Base-by-base conservation (phyloP, 495 filamentous ascomycete species). In the Tuber aestivum region DNA sequence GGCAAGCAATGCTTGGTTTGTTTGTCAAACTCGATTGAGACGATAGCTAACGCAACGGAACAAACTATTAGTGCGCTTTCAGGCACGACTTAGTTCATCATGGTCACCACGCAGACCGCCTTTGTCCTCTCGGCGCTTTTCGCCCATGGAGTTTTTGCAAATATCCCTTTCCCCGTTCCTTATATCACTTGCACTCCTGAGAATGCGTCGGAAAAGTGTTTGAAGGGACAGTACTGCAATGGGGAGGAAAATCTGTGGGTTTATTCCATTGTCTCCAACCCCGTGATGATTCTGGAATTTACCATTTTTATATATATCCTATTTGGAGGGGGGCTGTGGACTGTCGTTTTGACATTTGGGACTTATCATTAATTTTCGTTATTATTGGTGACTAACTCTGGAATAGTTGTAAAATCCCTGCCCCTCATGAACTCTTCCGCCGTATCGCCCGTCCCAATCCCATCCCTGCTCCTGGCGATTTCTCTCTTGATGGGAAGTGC, bases 71-170 rank as follows among this genome's bases (percentile, higher is more conserved):
- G 56, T 74, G 74, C 71, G 38, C 27, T 69, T 37, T 80, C 27
- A 65, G 35, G 70, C 56, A 48, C 70, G 45, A 61, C 69, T 41
- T 79, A 79, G 77, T 73, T 80, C 68, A 80, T 50, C 41, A 80
- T 80, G 78, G 78, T 71, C 70, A 8, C 38, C 7, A 42, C 23
- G 0, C 37, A 80, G 73, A 70, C 69, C 42, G 44, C 76, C 41
- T 21, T 80, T 18, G 40, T 79, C 77, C 78, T 79, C 72, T 75
- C 78, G 42, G 78, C 76, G 21, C 78, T 81, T 20, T 40, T 81
- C 40, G 78, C 75, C 69, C 74, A 74, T 37, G 79, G 78, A 18
- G 79, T 74, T 68, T 69, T 81, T 41, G 79, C 40, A 68, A 81
- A 81, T 40, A 72, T 81, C 40, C 20, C 18, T 27, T 70, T 81